Evolutionary conservation across 192 early-diverging fungal genomes (phyloP), one percentile per base, ranked within the genome.

Genomic region (Coemansia sp.): DNA sequence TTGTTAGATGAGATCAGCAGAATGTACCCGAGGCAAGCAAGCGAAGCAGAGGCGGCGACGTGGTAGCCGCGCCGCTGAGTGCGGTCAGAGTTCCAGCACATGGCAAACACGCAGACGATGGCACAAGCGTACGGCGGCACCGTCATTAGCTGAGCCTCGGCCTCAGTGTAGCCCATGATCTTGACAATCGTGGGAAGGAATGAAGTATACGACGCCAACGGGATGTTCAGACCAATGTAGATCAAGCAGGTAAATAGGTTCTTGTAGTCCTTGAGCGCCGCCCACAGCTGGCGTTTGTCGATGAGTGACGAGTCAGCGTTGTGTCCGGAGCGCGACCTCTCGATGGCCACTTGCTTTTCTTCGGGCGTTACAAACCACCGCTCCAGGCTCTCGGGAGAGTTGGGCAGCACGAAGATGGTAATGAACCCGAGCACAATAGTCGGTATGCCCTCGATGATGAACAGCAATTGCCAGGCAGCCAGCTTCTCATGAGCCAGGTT

Each of bases 171-270:
- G 1, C 89, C 89, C 82, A 93, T 86, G 37, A 84, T 77, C 34
- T 84, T 82, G 62, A 93, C 85, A 19, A 93, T 91, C 17, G 87
- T 88, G 1, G 92, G 91, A 45, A 93, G 74, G 67, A 91, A 91
- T 21, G 90, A 85, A 46, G 85, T 81, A 40, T 89, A 85, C 59
- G 86, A 87, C 44, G 88, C 89, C 7, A 89, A 69, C 13, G 89
- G 87, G 9, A 86, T 90, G 61, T 85, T 79, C 51, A 85, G 82
- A 13, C 88, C 86, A 59, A 92, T 89, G 62, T 88, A 88, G 27
- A 88, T 85, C 17, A 91, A 45, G 35, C 85, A 79, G 21, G 85
- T 80, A 41, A 88, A 68, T 21, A 87, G 61, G 59, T 74, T 77
- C 65, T 86, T 86, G 79, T 72, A 80, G 72, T 89, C 86, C 37